These are phyloP conservation scores for Insectozyma bohioensis DNA, from an alignment of 1,139 yeast species.

Conservation along the genomic window DNA sequence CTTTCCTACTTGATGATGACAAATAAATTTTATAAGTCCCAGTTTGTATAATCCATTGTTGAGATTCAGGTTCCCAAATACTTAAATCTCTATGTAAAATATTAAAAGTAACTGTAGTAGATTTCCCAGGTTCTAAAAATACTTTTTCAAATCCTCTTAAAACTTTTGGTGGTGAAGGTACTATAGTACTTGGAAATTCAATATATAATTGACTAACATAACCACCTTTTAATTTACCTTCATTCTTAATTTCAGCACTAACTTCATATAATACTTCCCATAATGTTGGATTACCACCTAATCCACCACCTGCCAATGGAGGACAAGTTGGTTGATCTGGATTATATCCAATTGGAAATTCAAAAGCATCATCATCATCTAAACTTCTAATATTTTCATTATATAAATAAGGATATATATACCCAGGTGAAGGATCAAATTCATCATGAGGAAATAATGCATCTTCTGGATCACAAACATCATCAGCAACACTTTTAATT, in stretches of 20 bases:
- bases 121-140: constrained; percentile 43
- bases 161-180: constrained; percentile 48
- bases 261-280: constrained; percentile 51
- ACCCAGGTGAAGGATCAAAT: constrained; percentile 52
- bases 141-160: constrained; percentile 64
- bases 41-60: constrained; percentile 61
- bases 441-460: constrained; percentile 58
- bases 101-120: constrained; percentile 41
- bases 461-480: constrained; percentile 55
- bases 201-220: constrained; percentile 59
- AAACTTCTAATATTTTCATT: constrained; percentile 43
- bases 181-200: constrained; percentile 48
- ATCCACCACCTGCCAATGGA: constrained; percentile 56
- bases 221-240: constrained; percentile 51
- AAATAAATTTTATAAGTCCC: constrained; percentile 57
- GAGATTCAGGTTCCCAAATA: constrained; percentile 57
- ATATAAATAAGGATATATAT: constrained; percentile 50
- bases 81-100: constrained; percentile 56
- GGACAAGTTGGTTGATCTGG: constrained; percentile 40
- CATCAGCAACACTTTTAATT: constrained; percentile 41
- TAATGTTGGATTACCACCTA: constrained; percentile 50
- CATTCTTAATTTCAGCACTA: constrained; percentile 47
- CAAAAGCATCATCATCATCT: constrained; percentile 41
- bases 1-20: constrained; percentile 52
- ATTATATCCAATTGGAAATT: constrained; percentile 53